Evolutionary conservation across 768 basidiomycete species (phyloP).

Genomic region (Termitomyces sp.): DNA sequence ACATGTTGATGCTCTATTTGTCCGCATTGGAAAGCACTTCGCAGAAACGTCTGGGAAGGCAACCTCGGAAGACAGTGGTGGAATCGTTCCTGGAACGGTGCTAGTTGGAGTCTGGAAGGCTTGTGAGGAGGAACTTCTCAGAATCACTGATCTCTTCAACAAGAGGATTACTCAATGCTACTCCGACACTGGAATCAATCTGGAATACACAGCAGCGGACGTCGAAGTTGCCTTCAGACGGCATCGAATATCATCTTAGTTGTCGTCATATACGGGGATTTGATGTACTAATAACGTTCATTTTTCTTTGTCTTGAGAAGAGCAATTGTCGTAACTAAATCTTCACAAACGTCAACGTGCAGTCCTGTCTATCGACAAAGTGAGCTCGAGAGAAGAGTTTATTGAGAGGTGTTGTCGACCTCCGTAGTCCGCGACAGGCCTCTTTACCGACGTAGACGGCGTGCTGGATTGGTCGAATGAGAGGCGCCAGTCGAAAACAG

Average conservation of each 20-base stretch:
- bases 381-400: neutral
- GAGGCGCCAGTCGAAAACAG: too few species aligned
- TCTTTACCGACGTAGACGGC: too few species aligned
- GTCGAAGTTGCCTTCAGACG: conserved; percentile 77
- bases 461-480: too few species aligned
- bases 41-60: conserved; percentile 73
- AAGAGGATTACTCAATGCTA: conserved; percentile 78
- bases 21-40: conserved; percentile 96
- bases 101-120: conserved; percentile 88
- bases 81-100: conserved; percentile 58
- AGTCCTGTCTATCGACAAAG: neutral
- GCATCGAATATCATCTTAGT: conserved; percentile 37
- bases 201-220: conserved; percentile 75
- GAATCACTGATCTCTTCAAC: conserved; percentile 65
- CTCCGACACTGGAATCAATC: conserved; percentile 58
- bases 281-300: neutral
- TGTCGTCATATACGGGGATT: neutral
- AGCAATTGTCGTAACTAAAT: neutral
- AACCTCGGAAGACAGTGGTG: conserved; percentile 51
- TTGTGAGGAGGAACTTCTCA: conserved; percentile 79
- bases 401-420: neutral
- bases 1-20: conserved; percentile 79
- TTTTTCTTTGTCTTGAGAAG: too few species aligned
- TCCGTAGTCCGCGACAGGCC: too few species aligned
- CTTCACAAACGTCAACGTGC: neutral